Conservation (phyloP, 805 yeast species). For the Yamadazyma endophytica region DNA sequence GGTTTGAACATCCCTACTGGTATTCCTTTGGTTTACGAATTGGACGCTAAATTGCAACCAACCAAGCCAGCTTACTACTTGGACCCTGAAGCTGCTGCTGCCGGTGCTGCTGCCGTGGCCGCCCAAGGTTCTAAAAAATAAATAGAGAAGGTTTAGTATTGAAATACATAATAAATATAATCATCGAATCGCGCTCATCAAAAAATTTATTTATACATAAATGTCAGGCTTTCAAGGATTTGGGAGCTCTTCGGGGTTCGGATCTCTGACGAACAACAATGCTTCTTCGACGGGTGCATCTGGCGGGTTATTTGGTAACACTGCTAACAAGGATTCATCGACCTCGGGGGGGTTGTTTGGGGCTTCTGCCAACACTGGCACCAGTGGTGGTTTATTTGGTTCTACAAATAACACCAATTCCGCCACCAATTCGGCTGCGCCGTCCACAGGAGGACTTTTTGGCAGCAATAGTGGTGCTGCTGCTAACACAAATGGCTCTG, state of each 20-base stretch:
- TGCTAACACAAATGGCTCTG: slow-evolving; percentile 1
- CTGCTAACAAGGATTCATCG: slow-evolving; percentile 1
- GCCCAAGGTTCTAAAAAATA: slow-evolving; percentile 71
- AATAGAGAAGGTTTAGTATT: too few relatives aligned
- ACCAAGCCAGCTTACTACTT: slow-evolving; percentile 91
- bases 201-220: too few relatives aligned
- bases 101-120: slow-evolving; percentile 99
- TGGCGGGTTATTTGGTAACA: slow-evolving; percentile 3
- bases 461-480: slow-evolving; percentile 2
- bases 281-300: slow-evolving; percentile 5
- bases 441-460: slow-evolving; percentile 5
- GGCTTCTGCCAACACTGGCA: too few relatives aligned
- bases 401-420: slow-evolving; percentile 1
- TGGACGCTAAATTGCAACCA: slow-evolving; percentile 83
- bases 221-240: too few relatives aligned
- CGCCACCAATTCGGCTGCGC: background rate
- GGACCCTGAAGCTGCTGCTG: slow-evolving; percentile 99
- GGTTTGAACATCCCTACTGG: slow-evolving; percentile 97
- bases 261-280: slow-evolving; percentile 5
- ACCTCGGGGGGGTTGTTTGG: background rate
- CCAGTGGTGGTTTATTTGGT: slow-evolving; percentile 2
- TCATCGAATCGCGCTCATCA: too few relatives aligned
- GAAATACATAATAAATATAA: too few relatives aligned
- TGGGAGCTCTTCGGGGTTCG: too few relatives aligned
- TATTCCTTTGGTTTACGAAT: slow-evolving; percentile 95